Percentiles rank a stretch among this genome's conserved stretches.
Evolutionary conservation across 169 alveolate genomes (phyloP).

Genomic region (Toxoplasma gondii): DNA sequence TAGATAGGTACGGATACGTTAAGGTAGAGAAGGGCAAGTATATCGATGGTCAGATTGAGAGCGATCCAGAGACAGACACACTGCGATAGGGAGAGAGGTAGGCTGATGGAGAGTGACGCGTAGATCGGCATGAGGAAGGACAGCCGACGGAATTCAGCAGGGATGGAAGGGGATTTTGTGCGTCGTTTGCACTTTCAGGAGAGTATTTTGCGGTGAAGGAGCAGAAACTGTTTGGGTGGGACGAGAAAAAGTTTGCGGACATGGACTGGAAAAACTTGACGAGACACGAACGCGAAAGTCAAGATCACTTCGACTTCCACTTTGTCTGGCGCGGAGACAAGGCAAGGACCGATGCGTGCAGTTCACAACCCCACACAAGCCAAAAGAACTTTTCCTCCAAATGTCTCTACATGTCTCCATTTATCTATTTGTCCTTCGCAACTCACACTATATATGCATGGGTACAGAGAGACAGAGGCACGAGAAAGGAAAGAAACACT

Average conservation of each 20-base stretch:
- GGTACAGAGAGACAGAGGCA: neutral
- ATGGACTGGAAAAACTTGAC: conserved; percentile 40
- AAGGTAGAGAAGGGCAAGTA: no score
- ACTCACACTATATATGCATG: neutral
- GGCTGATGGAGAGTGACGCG: no score
- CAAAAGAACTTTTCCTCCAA: neutral
- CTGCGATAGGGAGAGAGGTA: no score
- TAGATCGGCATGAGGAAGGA: no score
- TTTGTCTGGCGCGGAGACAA: conserved; percentile 65
- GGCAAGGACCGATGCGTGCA: conserved; percentile 14
- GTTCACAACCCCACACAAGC: neutral
- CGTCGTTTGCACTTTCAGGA: conserved; percentile 65
- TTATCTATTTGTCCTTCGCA: neutral
- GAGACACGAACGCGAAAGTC: conserved; percentile 25
- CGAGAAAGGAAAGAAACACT: neutral
- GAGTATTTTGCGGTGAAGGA: conserved; percentile 88
- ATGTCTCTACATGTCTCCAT: neutral
- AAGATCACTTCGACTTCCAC: conserved; percentile 53
- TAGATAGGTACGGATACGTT: no score
- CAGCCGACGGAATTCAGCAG: no score
- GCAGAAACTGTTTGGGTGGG: conserved; percentile 83
- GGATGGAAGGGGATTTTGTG: no score
- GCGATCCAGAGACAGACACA: no score
- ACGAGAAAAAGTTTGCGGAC: conserved; percentile 76
- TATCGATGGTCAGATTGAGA: no score